phyloP scores from a whole-genome alignment of 2,329 filamentous ascomycete species.

The Ophiostoma himal-ulmi region DNA sequence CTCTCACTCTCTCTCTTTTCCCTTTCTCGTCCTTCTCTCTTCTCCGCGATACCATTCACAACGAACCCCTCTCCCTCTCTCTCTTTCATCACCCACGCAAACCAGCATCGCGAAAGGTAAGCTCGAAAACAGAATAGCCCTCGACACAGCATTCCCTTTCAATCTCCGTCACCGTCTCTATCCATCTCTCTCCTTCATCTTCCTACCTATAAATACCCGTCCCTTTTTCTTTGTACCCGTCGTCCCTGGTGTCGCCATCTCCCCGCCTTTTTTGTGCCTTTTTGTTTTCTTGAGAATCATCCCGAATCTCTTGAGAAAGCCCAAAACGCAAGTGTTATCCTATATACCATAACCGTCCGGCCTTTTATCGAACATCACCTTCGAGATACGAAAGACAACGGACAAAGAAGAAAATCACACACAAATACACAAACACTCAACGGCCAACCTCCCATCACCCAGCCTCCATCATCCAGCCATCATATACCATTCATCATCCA shows the following conservation, averaged over 20 bases:
- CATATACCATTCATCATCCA: neutral
- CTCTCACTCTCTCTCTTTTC: constrained; percentile 17
- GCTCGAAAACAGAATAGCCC: constrained; percentile 1
- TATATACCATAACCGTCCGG: neutral
- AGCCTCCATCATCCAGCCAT: neutral
- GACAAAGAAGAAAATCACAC: neutral
- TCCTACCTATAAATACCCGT: constrained; percentile 3
- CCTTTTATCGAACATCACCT: neutral
- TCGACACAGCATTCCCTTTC: neutral
- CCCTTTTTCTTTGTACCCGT: neutral
- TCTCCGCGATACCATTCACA: constrained; percentile 21
- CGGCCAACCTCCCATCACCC: neutral
- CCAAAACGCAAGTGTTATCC: neutral
- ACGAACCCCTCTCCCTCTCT: constrained; percentile 15
- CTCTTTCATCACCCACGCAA: constrained; percentile 14
- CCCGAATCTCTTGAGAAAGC: neutral
- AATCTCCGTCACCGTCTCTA: neutral
- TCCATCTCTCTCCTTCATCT: neutral
- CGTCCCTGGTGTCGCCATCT: constrained; percentile 7
- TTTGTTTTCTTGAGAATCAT: neutral
- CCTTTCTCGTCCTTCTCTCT: constrained; percentile 14
- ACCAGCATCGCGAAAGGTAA: constrained; percentile 24
- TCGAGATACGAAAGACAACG: neutral
- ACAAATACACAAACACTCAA: neutral
- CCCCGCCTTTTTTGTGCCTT: constrained; percentile 11